phyloP scores from a whole-genome alignment of 345 rosid species.

The Salix viminalis region DNA sequence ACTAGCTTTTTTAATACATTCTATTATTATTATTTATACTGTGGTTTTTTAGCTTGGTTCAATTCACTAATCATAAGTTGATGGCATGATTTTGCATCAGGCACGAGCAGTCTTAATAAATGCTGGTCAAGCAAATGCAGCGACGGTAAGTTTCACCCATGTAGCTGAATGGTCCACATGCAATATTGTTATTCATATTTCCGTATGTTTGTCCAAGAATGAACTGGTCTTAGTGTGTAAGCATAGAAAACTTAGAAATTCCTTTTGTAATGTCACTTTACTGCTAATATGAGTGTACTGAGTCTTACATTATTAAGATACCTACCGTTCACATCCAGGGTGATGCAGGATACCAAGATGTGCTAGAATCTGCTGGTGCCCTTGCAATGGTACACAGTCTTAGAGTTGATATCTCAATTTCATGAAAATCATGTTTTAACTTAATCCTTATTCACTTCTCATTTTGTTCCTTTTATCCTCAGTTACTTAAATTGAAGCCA shows the following conservation, averaged over 20 bases:
- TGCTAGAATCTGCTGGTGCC: conserved; percentile 63
- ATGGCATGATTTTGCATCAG: conserved; percentile 35
- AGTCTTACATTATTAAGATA: conserved; percentile 15
- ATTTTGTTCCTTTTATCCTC: conserved; percentile 15
- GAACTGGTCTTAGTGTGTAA: background rate
- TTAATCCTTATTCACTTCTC: background rate
- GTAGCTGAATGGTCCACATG: conserved; percentile 3
- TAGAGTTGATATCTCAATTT: background rate
- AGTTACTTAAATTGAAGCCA: conserved; percentile 59
- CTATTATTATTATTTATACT: background rate
- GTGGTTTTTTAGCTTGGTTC: background rate
- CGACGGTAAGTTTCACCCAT: conserved; percentile 59
- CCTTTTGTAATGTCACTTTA: background rate
- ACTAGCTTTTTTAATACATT: background rate
- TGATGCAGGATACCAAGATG: conserved; percentile 85
- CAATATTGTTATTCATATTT: conserved; percentile 4
- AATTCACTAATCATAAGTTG: background rate
- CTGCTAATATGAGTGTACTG: background rate
- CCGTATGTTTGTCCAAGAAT: background rate
- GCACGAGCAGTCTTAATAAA: conserved; percentile 90
- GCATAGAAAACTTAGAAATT: conserved; percentile 1
- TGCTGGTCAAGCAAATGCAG: conserved; percentile 99
- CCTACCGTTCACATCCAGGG: conserved; percentile 51
- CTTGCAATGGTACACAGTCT: conserved; percentile 52
- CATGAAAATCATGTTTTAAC: conserved; percentile 1